Percentiles rank a stretch among this genome's conserved stretches.
These are phyloP conservation scores for Bruguiera sexangula DNA, from an alignment of 345 rosid genomes.

Conservation along the genomic window DNA sequence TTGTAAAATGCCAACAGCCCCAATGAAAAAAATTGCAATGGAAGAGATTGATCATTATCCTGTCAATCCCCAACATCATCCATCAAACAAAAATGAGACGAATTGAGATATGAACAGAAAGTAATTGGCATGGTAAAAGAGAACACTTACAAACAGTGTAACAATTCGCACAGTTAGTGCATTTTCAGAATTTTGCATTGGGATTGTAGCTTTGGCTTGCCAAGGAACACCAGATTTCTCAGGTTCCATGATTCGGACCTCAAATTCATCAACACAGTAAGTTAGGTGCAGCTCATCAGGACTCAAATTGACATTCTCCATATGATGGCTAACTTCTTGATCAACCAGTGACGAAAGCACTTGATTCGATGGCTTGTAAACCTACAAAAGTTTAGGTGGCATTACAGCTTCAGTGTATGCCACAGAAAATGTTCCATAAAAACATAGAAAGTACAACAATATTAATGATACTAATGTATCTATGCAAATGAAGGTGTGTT, in stretches of 20 bases:
- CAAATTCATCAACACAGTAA: slow-evolving; percentile 80
- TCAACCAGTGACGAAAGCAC: slow-evolving; percentile 88
- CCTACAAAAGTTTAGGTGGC: slow-evolving; percentile 41
- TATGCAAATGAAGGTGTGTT: too few species aligned
- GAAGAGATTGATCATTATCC: background rate
- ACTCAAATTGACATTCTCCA: slow-evolving; percentile 71
- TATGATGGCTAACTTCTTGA: slow-evolving; percentile 91
- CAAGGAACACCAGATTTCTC: slow-evolving; percentile 83
- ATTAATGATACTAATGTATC: too few species aligned
- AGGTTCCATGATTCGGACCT: slow-evolving; percentile 88
- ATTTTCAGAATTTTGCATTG: slow-evolving; percentile 95
- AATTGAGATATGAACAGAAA: background rate
- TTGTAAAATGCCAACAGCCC: background rate
- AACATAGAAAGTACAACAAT: too few species aligned
- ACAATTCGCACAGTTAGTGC: slow-evolving; percentile 93
- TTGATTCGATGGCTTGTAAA: slow-evolving; percentile 79
- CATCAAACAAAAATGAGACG: slow-evolving; percentile 6
- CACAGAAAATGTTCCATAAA: background rate
- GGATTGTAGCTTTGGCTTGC: slow-evolving; percentile 89
- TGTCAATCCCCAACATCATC: slow-evolving; percentile 5
- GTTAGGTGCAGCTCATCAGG: slow-evolving; percentile 73
- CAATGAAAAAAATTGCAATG: background rate
- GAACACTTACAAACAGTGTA: slow-evolving; percentile 68
- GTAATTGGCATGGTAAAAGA: slow-evolving; percentile 19
- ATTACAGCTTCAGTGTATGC: slow-evolving; percentile 14